phyloP scores from a whole-genome alignment of 768 basidiomycete species.

The Trametes meyenii region DNA sequence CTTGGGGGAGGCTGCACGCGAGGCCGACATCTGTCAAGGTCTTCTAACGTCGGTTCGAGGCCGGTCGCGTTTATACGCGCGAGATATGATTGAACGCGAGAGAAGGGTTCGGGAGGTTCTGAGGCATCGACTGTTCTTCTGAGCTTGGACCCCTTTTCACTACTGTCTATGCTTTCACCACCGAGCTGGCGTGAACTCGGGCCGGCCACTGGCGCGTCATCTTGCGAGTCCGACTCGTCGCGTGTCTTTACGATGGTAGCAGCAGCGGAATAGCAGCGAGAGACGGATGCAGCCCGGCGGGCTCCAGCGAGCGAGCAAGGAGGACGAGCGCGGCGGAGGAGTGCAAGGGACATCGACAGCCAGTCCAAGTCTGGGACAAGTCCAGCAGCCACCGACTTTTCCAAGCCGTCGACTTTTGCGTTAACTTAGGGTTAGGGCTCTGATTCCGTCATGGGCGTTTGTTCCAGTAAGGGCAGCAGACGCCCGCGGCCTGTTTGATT shows the following conservation, averaged over 20 bases:
- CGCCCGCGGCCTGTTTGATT: background rate
- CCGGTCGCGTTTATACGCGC: constrained; percentile 51
- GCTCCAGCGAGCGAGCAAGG: constrained; percentile 14
- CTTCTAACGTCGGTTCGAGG: constrained; percentile 54
- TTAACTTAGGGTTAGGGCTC: constrained; percentile 4
- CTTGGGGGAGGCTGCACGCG: constrained; percentile 41
- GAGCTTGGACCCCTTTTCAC: background rate
- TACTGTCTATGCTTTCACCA: background rate
- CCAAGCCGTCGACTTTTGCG: background rate
- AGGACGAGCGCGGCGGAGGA: constrained; percentile 19
- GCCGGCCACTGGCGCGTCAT: constrained; percentile 13
- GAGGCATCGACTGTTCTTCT: background rate
- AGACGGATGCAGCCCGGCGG: constrained; percentile 2
- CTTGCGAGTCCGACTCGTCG: constrained; percentile 2
- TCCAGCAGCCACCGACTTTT: constrained; percentile 5
- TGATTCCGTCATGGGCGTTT: background rate
- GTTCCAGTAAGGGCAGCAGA: no score
- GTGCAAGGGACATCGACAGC: constrained; percentile 19
- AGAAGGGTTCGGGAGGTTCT: background rate
- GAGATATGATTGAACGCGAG: constrained; percentile 54
- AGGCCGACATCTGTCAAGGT: constrained; percentile 63
- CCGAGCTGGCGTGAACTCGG: constrained; percentile 5
- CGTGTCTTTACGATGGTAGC: constrained; percentile 3
- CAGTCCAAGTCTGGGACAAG: constrained; percentile 4
- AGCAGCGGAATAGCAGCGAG: constrained; percentile 13